These are phyloP conservation scores for Drechslera avenae DNA, from an alignment of 2,329 filamentous ascomycete species.

Conservation along the genomic window DNA sequence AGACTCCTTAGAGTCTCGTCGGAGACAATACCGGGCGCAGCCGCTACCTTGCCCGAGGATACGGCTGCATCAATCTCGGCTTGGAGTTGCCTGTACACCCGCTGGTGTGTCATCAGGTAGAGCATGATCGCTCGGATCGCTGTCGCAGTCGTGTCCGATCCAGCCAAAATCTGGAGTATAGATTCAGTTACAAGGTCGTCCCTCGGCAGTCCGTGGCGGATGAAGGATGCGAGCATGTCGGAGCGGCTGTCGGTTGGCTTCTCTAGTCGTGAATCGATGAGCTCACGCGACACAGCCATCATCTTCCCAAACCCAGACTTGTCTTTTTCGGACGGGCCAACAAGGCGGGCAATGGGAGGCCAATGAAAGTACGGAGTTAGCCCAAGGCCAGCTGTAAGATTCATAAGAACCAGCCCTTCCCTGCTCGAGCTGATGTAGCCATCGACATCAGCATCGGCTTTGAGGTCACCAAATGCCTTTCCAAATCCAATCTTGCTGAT, in stretches of 20 bases:
- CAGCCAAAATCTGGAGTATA: conserved; percentile 57
- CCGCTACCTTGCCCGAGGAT: conserved; percentile 15
- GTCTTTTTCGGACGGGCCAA: conserved; percentile 42
- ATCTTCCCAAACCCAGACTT: conserved; percentile 30
- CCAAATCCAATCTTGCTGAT: conserved; percentile 60
- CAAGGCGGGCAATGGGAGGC: conserved; percentile 24
- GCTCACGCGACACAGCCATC: conserved; percentile 22
- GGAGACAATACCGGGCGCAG: conserved; percentile 49
- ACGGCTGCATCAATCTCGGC: conserved; percentile 53
- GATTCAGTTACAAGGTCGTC: conserved; percentile 50
- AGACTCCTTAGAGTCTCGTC: conserved; percentile 49
- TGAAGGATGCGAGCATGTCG: conserved; percentile 61
- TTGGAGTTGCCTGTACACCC: conserved; percentile 52
- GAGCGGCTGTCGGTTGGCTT: conserved; percentile 51
- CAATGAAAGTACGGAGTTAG: conserved; percentile 21
- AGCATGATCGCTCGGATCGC: conserved; percentile 59
- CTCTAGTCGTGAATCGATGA: conserved; percentile 26
- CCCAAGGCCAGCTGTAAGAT: conserved; percentile 13
- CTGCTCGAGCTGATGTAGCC: conserved; percentile 51
- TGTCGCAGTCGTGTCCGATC: conserved; percentile 63
- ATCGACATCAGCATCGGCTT: conserved; percentile 55
- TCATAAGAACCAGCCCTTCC: conserved; percentile 22
- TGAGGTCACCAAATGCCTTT: conserved; percentile 56
- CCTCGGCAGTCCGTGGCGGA: conserved; percentile 50
- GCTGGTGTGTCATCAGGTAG: conserved; percentile 56